Evolutionary conservation across 1,139 yeast species (phyloP), one percentile per base, ranked within the genome.

Genomic region (Geotrichum europaeum): DNA sequence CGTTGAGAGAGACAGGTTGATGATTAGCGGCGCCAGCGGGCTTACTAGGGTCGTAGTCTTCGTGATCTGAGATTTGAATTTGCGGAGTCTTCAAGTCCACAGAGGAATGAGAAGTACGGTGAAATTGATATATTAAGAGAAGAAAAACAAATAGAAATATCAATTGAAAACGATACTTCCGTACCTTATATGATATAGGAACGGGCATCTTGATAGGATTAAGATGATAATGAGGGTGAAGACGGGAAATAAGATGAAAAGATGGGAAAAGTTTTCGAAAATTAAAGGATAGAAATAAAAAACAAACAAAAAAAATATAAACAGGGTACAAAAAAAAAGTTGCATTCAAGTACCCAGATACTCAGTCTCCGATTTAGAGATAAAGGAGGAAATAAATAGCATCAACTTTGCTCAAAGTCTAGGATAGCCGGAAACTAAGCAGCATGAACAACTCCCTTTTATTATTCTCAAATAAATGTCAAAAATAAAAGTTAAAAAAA

Each of bases 151-250:
- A 47, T 9, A 60, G 13, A 49, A 60, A 56, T 13, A 54, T 34
- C 20, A 60, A 53, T 36, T 60, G 61, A 40, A 50, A 53, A 25
- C 63, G 60, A 53, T 60, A 60, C 59, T 55, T 52, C 47, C 63
- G 59, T 25, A 60, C 49, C 53, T 58, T 54, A 50, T 53, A 56
- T 28, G 57, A 36, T 22, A 58, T 30, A 34, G 63, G 61, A 12
- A 53, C 60, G 51, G 63, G 55, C 63, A 60, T 60, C n/a, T 40
- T 53, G 36, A 53, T 25, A 30, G 20, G 7, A 30, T 3, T 20
- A 28, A 43, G 34, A 28, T 15, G 47, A 40, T 18, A 18, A 28
- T 18, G 51, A 51, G 45, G 20, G 12, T 15, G 40, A 24, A 28
- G 43, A 51, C 5, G 22, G 25, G 49, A 53, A n/a, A 22, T 10